Percentiles rank a stretch among this genome's conserved stretches.
These are phyloP conservation scores for Mycena olivaceomarginata DNA, from an alignment of 768 basidiomycete genomes.

Conservation along the genomic window DNA sequence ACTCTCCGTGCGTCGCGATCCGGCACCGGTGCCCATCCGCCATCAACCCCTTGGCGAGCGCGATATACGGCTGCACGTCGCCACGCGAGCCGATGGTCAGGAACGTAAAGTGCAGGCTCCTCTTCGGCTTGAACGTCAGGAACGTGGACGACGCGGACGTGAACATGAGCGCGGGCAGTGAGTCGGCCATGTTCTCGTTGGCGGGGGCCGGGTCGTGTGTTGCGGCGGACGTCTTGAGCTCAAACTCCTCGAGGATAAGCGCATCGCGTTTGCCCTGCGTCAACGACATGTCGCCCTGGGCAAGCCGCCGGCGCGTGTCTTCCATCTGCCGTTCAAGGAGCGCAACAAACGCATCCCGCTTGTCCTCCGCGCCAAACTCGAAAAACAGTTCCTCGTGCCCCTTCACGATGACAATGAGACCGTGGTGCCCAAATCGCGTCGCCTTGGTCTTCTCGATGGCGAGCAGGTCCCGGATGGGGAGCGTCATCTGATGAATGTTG, in stretches of 20 bases:
- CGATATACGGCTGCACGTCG: conserved; percentile 99
- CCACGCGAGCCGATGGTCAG: conserved; percentile 97
- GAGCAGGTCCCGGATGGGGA: conserved; percentile 93
- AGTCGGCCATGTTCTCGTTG: conserved; percentile 78
- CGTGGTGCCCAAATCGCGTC: conserved; percentile 92
- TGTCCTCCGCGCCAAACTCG: conserved; percentile 90
- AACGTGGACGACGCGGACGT: conserved; percentile 97
- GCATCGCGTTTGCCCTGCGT: conserved; percentile 80
- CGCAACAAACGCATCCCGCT: conserved; percentile 84
- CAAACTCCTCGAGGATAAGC: conserved; percentile 91
- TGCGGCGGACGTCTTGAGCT: conserved; percentile 64
- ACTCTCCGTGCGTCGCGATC: conserved; percentile 98
- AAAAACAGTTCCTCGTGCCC: conserved; percentile 99
- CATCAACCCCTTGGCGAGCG: conserved; percentile 93
- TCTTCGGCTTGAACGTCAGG: conserved; percentile 94
- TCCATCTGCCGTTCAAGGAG: conserved; percentile 91
- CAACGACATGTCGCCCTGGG: conserved; percentile 62
- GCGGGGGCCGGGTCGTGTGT: conserved; percentile 66
- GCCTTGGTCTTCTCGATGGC: conserved; percentile 90
- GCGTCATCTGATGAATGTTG: conserved; percentile 83
- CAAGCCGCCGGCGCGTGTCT: conserved; percentile 71
- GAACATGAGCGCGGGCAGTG: conserved; percentile 95
- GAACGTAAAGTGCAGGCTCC: conserved; percentile 93
- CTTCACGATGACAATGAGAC: conserved; percentile 92
- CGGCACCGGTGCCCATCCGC: conserved; percentile 91